Percentiles rank a stretch among this genome's conserved stretches.
Evolutionary conservation across 352 stramenopile species (phyloP).

Genomic region (Phytophthora ohioensis): DNA sequence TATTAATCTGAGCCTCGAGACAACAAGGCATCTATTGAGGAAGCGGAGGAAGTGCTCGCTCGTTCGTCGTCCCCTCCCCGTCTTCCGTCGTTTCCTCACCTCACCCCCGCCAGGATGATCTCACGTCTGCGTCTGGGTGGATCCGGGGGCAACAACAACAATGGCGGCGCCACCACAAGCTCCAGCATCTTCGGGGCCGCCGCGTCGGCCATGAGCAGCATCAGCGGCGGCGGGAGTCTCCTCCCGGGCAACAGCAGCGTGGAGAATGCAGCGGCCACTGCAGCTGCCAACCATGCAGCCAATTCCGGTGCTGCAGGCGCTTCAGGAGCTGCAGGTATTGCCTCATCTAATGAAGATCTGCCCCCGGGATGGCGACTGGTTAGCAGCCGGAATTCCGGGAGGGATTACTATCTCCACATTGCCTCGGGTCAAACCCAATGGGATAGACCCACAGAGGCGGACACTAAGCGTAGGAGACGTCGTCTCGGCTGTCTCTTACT

Average conservation of each 20-base stretch:
- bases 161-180: conserved; percentile 47
- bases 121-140: conserved; percentile 69
- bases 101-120: conserved; percentile 55
- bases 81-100: background rate
- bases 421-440: conserved; percentile 73
- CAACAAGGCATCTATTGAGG: conserved; percentile 20
- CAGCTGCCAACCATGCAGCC: conserved; percentile 47
- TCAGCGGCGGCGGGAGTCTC: conserved; percentile 56
- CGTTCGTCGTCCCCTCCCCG: background rate
- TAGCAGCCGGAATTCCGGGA: conserved; percentile 69
- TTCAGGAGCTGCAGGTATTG: conserved; percentile 42
- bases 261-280: conserved; percentile 49
- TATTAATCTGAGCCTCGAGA: conserved; percentile 5
- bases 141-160: conserved; percentile 45
- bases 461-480: conserved; percentile 62
- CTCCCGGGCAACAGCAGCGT: conserved; percentile 52
- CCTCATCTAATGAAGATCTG: conserved; percentile 43
- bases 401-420: conserved; percentile 81
- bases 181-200: conserved; percentile 75
- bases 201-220: conserved; percentile 55
- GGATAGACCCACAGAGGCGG: conserved; percentile 68
- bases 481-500: background rate
- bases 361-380: conserved; percentile 74
- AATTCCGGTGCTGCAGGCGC: conserved; percentile 18
- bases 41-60: conserved; percentile 15